Conservation (phyloP, 257 asterid genomes). For the Jasminum sambac region DNA sequence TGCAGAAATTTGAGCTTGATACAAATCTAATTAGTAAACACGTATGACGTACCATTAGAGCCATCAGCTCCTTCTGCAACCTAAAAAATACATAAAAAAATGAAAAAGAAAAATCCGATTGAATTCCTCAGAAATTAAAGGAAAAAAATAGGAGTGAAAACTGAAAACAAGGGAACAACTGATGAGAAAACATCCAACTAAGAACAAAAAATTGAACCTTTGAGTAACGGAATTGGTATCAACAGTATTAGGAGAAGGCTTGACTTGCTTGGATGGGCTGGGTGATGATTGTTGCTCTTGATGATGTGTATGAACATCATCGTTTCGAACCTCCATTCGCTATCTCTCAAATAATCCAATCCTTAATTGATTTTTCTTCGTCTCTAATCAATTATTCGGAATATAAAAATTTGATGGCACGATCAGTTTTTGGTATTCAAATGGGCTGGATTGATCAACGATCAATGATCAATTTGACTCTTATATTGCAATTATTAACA, state of each 20-base stretch:
- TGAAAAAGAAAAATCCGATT: constrained; percentile 5
- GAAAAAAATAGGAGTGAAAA: constrained; percentile 3
- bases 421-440: constrained; percentile 3
- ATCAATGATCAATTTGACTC: not conserved
- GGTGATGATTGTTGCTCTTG: constrained; percentile 40
- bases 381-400: not conserved
- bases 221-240: constrained; percentile 67
- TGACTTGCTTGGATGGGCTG: constrained; percentile 46
- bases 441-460: not conserved
- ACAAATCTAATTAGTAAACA: constrained; percentile 14
- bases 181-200: not conserved
- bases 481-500: constrained; percentile 19
- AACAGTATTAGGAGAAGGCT: constrained; percentile 44
- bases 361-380: not conserved
- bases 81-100: constrained; percentile 33
- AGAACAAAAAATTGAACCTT: constrained; percentile 33
- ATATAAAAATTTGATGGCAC: constrained; percentile 4
- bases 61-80: constrained; percentile 81
- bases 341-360: not conserved
- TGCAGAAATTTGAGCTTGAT: not conserved
- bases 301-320: constrained; percentile 35
- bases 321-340: constrained; percentile 43
- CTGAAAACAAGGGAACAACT: not conserved
- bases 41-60: constrained; percentile 76
- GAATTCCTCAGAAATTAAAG: not conserved